phyloP scores from a whole-genome alignment of 2,329 filamentous ascomycete species.

The Apiospora arundinis region DNA sequence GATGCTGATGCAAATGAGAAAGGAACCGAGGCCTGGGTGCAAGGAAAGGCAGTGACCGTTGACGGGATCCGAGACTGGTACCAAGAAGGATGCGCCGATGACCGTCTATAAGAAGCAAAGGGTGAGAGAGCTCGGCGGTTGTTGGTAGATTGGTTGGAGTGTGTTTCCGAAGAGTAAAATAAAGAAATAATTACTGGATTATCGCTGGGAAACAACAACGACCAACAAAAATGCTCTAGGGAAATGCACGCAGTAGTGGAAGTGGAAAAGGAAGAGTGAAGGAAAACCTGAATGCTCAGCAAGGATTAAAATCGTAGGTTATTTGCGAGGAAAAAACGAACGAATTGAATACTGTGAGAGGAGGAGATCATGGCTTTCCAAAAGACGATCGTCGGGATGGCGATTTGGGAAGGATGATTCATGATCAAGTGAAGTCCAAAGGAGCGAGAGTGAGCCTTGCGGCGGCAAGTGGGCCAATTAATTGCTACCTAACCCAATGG shows the following conservation, averaged over 20 bases:
- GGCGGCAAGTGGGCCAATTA: slow-evolving; percentile 9
- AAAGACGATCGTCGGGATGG: neutral
- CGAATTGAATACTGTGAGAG: slow-evolving; percentile 9
- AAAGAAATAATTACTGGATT: slow-evolving; percentile 6
- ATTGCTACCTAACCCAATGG: neutral
- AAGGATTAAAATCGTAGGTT: neutral
- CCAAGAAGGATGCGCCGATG: neutral
- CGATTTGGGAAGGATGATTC: neutral
- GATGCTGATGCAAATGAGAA: neutral
- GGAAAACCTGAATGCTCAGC: neutral
- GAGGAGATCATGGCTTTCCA: neutral
- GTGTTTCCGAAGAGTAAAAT: neutral
- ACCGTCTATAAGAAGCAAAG: neutral
- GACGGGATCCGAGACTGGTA: neutral
- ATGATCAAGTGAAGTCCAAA: slow-evolving; percentile 1
- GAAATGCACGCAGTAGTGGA: neutral
- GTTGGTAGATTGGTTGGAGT: neutral
- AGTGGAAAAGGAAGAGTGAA: neutral
- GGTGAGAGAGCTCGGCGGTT: neutral
- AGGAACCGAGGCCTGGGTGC: neutral
- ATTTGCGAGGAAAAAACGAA: neutral
- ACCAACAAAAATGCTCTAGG: neutral
- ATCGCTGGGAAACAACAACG: neutral
- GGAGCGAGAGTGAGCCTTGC: slow-evolving; percentile 10
- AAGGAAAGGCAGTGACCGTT: neutral